Percentiles rank a stretch among this genome's conserved stretches.
These are phyloP conservation scores for Massarina eburnea DNA, from an alignment of 2,329 filamentous ascomycete species.

Conservation along the genomic window DNA sequence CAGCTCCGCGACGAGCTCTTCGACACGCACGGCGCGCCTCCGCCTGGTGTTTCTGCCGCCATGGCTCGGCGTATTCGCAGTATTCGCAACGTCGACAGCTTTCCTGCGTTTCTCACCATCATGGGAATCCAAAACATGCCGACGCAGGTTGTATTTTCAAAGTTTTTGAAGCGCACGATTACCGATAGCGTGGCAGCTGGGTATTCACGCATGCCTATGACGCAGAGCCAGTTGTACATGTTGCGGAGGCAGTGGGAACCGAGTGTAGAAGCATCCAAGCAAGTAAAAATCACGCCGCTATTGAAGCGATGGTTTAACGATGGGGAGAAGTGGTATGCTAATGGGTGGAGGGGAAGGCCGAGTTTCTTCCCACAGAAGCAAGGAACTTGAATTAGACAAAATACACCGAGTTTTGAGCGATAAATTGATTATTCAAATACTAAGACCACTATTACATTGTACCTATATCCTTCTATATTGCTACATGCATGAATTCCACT, in stretches of 20 bases:
- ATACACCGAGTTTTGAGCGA: too few relatives aligned
- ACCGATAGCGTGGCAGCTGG: slow-evolving; percentile 23
- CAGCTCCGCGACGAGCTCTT: slow-evolving; percentile 52
- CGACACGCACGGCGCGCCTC: slow-evolving; percentile 50
- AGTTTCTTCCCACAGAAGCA: slow-evolving; percentile 19
- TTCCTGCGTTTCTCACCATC: slow-evolving; percentile 46
- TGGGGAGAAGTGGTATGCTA: slow-evolving; percentile 15
- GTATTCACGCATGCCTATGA: slow-evolving; percentile 26
- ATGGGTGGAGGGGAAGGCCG: slow-evolving; percentile 15
- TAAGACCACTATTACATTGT: too few relatives aligned
- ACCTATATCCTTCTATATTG: too few relatives aligned
- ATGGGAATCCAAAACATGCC: slow-evolving; percentile 46
- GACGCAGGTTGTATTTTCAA: slow-evolving; percentile 19
- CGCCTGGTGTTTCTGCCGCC: slow-evolving; percentile 41
- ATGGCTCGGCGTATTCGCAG: slow-evolving; percentile 48
- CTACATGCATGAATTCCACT: too few relatives aligned
- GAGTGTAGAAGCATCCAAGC: slow-evolving; percentile 16
- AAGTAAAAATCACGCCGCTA: slow-evolving; percentile 11
- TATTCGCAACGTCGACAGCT: slow-evolving; percentile 37
- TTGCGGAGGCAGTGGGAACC: slow-evolving; percentile 22
- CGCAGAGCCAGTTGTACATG: slow-evolving; percentile 27
- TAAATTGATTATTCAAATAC: too few relatives aligned
- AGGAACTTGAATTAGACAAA: too few relatives aligned
- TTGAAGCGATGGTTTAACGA: slow-evolving; percentile 17
- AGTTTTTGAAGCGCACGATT: slow-evolving; percentile 26